Base-by-base conservation (phyloP, 768 basidiomycete genomes). In the Tricholoma sp. region DNA sequence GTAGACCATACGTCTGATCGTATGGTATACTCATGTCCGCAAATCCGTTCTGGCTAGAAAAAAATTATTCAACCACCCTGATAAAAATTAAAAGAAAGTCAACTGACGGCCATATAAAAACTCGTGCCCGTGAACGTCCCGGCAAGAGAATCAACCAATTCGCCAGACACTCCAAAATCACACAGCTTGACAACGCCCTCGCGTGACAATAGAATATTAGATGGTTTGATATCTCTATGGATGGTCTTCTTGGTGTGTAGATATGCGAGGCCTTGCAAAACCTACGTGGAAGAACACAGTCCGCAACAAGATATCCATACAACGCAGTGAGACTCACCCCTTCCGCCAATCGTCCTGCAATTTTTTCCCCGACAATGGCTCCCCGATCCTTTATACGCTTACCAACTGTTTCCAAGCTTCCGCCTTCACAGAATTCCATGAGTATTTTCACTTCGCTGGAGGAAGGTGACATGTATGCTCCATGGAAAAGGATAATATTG, bases 1-100 rank as follows among this genome's bases (percentile, higher is more conserved):
- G 94, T 89, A 0, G 95, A 98, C 97, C 97, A 99, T 21, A 99
- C 95, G 69, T 99, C 95, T 35, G 95, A 92, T 57, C 92, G 86
- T 66, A 97, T 96, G 31, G 91, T 91, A 70, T 97, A 99, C 62
- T 89, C 85, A 55, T 88, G 82, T 5, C 96, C 96, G 64, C 85
- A 87, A 59, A 98, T 95, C 60, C 96, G 88, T 72, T 98, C 96
- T 50, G 96, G 96, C 91, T 94, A 58, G 57, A 58, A 43, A 50
- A 53, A 53, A 47, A 58, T 43, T 56, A 58, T 43, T 56, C 41
- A 64, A 32, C 47, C 22, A 43, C 65, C 54, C 59, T 31, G 46
- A 7, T 50, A 27, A 59, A 41, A 34, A 5, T 35, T 16, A 37
- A 55, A 47, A 29, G 41, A 51, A 21, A 19, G 27, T 37, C 34